Base-by-base conservation (phyloP, 805 yeast species). In the Nakazawaea ishiwadae region DNA sequence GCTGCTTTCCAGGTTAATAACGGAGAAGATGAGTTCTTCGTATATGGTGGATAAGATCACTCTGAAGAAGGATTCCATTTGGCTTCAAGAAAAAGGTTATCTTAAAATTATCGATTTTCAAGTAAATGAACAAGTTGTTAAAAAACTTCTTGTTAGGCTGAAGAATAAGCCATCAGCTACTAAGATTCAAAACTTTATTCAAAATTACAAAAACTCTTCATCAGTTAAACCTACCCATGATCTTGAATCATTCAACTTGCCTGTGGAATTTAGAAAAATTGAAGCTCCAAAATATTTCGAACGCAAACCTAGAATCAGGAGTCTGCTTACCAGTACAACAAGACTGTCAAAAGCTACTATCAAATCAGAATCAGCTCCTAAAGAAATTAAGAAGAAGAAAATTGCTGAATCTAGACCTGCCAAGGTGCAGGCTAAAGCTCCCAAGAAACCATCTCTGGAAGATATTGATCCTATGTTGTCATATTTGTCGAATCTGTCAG, bases 21-120 rank as follows among this genome's bases (percentile, higher is more conserved):
- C 76, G n/a, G 65, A 61, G 3, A 49, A 47, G 14, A 48, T 73
- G 47, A 70, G 69, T 0, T 64, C 73, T 11, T 57, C 56, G 21
- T 53, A 59, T 28, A 29, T 32, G 1, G 63, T 79, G 14, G 90
- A 83, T 49, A 68, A 75, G 26, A 71, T 69, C 39, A 83, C 90
- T 0, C 51, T 75, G 10, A 51, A 54, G 5, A 66, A 71, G 5
- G 82, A 76, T 47, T 60, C 74, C 0, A 47, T 50, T 1, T 44
- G 51, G 4, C 57, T 78, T 21, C 58, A 57, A 4, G 46, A 48
- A 0, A 56, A 64, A 10, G 62, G 66, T 0, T 17, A 40, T 3
- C 31, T 49, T 1, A 46, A 44, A 16, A 36, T 38, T 18, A 35
- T 42, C 27, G 44, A 23, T 18, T 24, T 32, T 35, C 29, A 33